Evolutionary conservation across 192 early-diverging fungal species (phyloP), one percentile per base, ranked within the genome.

Genomic region (Entomortierella lignicola): DNA sequence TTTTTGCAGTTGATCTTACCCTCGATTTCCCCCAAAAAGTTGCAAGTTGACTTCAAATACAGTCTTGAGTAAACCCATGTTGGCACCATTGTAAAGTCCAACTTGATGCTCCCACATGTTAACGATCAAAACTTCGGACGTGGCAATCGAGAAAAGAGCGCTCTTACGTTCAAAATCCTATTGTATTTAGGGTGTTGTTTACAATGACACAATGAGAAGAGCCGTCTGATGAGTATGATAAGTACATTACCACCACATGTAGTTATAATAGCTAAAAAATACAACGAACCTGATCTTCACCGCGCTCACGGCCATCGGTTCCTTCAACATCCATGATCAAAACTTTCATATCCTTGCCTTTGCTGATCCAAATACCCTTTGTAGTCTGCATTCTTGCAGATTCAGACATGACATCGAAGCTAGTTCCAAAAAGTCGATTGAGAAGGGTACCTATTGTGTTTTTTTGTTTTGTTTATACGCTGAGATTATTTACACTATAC

Each of bases 71-170:
- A 99, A 83, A 15, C 96, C 96, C 95, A 99, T 96, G 72, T 99
- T 99, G 20, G 98, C 98, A 13, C 98, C 97, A 74, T 99, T 94
- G 85, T 99, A 99, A 39, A 99, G 86, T 43, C 97, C 98, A n/a
- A 99, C 96, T 74, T 92, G 92, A 75, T 97, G 92, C 73, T 99
- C 98, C 95, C 97, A 99, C 86, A 99, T 92, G 81, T 99, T 99
- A 60, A 99, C 89, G 31, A 99, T 91, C 32, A 99, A 87, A 34
- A 99, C 97, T 74, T 99, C 96, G 6, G 92, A 87, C 7, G 94
- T 95, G 0, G 98, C 96, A 66, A 99, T 85, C 12, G 97, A 97
- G 72, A 99, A 99, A 26, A 99, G 85, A n/a, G 98, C 97, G 61
- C 92, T 94, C 81, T 99, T 99, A 44, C 98, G 89, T 85, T 99